Conservation (phyloP, 192 early-diverging fungal genomes). For the Backusella psychrophila region DNA sequence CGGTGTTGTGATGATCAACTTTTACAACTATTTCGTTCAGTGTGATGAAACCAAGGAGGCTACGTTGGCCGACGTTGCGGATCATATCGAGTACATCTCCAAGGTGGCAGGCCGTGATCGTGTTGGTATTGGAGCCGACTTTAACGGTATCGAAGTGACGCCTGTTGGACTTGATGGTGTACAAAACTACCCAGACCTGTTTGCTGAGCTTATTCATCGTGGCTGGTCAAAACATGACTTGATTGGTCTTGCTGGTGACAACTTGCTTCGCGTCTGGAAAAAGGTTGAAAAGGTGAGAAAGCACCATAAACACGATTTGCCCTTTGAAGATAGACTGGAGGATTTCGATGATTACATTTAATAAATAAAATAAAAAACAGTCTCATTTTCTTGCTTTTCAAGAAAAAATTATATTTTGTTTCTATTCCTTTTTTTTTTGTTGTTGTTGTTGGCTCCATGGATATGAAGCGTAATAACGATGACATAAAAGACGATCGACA, state of each 20-base stretch:
- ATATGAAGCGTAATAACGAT: conserved; percentile 7
- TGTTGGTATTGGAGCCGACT: conserved; percentile 66
- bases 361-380: neutral
- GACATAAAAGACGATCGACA: conserved; percentile 2
- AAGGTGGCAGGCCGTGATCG: conserved; percentile 47
- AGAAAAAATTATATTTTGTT: neutral
- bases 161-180: conserved; percentile 58
- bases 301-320: conserved; percentile 9
- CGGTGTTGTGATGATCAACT: conserved; percentile 67
- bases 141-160: conserved; percentile 52
- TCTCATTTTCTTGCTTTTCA: neutral
- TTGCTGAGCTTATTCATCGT: conserved; percentile 35
- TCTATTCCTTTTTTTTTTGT: neutral
- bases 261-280: conserved; percentile 39
- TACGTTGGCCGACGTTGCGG: conserved; percentile 44
- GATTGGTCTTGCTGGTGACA: conserved; percentile 39
- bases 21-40: conserved; percentile 46
- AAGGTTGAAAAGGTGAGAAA: conserved; percentile 36
- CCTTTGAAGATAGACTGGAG: conserved; percentile 20
- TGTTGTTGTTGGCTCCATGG: neutral
- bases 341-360: conserved; percentile 7
- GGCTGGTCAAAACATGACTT: conserved; percentile 42
- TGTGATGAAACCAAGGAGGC: conserved; percentile 30
- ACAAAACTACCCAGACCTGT: conserved; percentile 30
- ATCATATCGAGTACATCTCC: conserved; percentile 58